These are phyloP conservation scores for Phalaenopsis hybrid DNA, from an alignment of 116 monocot species.

Conservation along the genomic window DNA sequence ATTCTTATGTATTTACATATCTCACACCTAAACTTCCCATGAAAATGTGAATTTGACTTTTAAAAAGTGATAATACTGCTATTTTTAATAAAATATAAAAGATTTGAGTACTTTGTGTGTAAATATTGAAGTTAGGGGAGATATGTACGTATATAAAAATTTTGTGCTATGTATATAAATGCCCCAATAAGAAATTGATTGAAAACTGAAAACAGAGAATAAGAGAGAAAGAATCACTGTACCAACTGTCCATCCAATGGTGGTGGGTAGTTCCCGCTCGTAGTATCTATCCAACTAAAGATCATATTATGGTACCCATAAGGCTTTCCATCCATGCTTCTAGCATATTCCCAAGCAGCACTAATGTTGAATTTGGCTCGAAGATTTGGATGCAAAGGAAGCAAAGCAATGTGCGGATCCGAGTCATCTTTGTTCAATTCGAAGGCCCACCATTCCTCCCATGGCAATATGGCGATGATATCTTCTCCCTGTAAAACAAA, in stretches of 20 bases:
- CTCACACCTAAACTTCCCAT: no score
- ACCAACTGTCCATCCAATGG: slow-evolving; percentile 79
- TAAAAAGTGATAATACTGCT: no score
- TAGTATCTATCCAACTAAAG: slow-evolving; percentile 85
- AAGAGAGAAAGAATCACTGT: slow-evolving; percentile 5
- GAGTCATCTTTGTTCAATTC: slow-evolving; percentile 62
- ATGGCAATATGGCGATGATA: slow-evolving; percentile 54
- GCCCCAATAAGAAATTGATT: no score
- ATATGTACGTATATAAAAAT: no score
- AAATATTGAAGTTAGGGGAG: no score
- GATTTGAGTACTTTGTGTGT: no score
- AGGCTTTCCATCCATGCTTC: slow-evolving; percentile 60
- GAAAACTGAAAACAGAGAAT: no score
- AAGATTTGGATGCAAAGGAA: slow-evolving; percentile 62
- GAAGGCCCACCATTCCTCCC: slow-evolving; percentile 81
- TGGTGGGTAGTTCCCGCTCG: slow-evolving; percentile 58
- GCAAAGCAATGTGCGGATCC: slow-evolving; percentile 64
- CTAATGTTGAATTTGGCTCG: slow-evolving; percentile 64
- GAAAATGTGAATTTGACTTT: no score
- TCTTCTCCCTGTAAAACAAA: slow-evolving; percentile 51
- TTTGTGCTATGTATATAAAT: no score
- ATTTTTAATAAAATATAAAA: no score
- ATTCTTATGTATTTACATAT: no score
- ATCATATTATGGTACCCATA: slow-evolving; percentile 91
- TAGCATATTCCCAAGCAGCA: slow-evolving; percentile 82